These are phyloP conservation scores for Metarhizium sp. DNA, from an alignment of 2,329 filamentous ascomycete species.

Conservation along the genomic window DNA sequence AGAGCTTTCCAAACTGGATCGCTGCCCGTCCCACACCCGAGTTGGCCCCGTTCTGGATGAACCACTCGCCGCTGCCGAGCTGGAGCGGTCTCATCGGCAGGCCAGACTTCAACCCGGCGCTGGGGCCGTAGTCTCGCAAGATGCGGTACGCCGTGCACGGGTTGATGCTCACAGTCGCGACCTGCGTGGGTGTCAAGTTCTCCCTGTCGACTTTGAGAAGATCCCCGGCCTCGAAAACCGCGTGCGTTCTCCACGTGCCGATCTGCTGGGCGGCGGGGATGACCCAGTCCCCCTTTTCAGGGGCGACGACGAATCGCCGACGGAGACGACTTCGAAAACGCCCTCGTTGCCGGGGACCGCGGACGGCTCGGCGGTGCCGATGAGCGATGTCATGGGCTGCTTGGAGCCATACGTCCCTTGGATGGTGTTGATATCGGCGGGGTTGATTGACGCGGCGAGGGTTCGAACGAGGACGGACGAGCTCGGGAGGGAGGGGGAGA, in stretches of 20 bases:
- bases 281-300: conserved; percentile 79
- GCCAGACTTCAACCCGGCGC: conserved; percentile 33
- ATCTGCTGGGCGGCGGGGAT: conserved; percentile 76
- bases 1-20: conserved; percentile 76
- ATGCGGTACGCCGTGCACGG: conserved; percentile 92
- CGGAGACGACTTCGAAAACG: conserved; percentile 76
- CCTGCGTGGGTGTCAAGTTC: conserved; percentile 66
- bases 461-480: conserved; percentile 67
- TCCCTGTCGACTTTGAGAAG: conserved; percentile 64
- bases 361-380: conserved; percentile 68
- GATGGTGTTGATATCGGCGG: conserved; percentile 95
- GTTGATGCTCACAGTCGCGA: conserved; percentile 84
- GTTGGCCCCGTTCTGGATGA: conserved; percentile 96
- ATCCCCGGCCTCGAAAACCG: conserved; percentile 46
- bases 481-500: conserved; percentile 61
- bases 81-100: conserved; percentile 36
- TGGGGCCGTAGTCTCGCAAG: conserved; percentile 65
- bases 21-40: conserved; percentile 84
- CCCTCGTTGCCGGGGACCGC: conserved; percentile 86
- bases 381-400: conserved; percentile 62
- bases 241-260: conserved; percentile 93
- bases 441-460: conserved; percentile 88
- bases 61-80: conserved; percentile 63
- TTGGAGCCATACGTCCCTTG: conserved; percentile 92
- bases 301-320: conserved; percentile 44